Base-by-base conservation (phyloP, 352 stramenopile genomes). In the Phytophthora pisi region DNA sequence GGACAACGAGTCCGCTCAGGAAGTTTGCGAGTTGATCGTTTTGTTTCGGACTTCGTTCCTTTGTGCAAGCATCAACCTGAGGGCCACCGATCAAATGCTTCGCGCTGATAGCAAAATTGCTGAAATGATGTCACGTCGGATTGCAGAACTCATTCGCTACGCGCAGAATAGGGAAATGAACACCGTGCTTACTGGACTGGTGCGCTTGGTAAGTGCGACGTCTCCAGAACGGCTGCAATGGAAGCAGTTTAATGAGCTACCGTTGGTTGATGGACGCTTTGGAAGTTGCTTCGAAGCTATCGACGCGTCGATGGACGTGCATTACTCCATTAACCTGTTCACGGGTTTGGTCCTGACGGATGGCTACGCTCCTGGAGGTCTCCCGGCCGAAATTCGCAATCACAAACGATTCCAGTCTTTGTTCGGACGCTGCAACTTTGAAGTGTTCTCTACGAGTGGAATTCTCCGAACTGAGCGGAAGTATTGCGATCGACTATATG, bases 251-350 rank as follows among this genome's bases (percentile, higher is more conserved):
- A 40, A 28, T 2, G 64, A 74, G 4, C 1, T 58, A 4, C 36
- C 53, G 11, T 26, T 11, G 1, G 15, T 28, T 0, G 31, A 15
- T 8, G 30, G 31, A 0, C 43, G 70, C 3, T 66, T 73, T 9
- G 64, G 62, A 11, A 84, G 53, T 51, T 86, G 68, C 24, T 88
- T 76, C 20, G 54, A 77, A 42, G 42, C 42, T 23, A 46, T 62
- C 8, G 68, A 86, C 42, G 15, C 23, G 42, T 50, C 43, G 18
- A 26, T 26, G n/a, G 5, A 47, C 2, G 1, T 18, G 0, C 66
- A 77, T 10, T 88, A 86, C 26, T 66, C 75, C 0, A 58, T 90
- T 15, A 90, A 90, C 42, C 15, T 89, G 20, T 82, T 87, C 16
- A 79, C 68, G 0, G 81, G 84, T 0, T 40, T 57, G 1, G 66